Evolutionary conservation across 768 basidiomycete species (phyloP), one percentile per base, ranked within the genome.

Genomic region (Podaxis sp.): DNA sequence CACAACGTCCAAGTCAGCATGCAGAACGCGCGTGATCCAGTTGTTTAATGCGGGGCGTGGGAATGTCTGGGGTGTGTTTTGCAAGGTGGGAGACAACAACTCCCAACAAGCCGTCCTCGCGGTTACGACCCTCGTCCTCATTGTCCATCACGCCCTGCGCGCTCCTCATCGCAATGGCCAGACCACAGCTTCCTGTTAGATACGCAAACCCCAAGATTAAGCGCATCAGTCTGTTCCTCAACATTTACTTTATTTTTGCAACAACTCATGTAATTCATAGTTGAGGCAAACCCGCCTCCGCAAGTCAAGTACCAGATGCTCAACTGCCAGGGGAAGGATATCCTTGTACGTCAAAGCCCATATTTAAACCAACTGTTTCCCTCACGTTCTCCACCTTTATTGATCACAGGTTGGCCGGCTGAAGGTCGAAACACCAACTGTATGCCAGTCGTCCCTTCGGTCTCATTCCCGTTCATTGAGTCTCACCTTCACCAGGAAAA

Each of bases 301-400:
- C 80, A 83, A 46, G 93, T 96, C 52, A 96, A 96, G 77, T 96
- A 93, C 73, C 94, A 96, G 81, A 90, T 93, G 65, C 86, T 97
- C 55, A 87, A 87, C 68, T 86, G 93, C 65, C 92, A 96, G 73
- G 91, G 90, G 2, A 86, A 88, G 71, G 87, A 94, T 72, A 94
- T 96, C 61, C 83, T 96, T 55, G 93, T 90, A 71, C 70, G 86
- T 76, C 49, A 41, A 66, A 69, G 29, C 64, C 64, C 61, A 33
- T 54, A 40, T 38, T 41, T 47, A 38, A 59, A n/a, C 46, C 37
- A 29, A 38, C 63, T 13, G 54, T 58, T 53, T 46, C 24, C 33
- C 50, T 27, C 46, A 58, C 55, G 33, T 33, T 37, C 61, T 62
- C 27, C 54, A 50, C 43, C 9, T 27, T 29, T 55, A 24, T 51